Base-by-base conservation (phyloP, 1,284 basidiomycete genomes). In the Termitomyces sp. region DNA sequence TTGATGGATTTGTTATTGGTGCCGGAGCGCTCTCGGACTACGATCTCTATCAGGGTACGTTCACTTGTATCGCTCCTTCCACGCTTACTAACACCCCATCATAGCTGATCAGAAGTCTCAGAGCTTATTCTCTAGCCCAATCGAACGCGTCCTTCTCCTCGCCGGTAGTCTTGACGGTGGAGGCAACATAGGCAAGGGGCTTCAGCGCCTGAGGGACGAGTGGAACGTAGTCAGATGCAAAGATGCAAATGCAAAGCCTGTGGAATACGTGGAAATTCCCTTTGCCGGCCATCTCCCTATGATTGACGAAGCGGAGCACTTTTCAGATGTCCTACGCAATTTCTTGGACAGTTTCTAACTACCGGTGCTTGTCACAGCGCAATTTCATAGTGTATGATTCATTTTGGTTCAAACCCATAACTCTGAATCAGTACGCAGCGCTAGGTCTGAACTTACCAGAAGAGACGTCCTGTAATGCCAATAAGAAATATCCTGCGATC, bases 261-360 rank as follows among this genome's bases (percentile, higher is more conserved):
- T 72, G 5, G 57, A 66, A 28, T 73, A 67, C 55, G 62, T 60
- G n/a, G 65, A 64, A 34, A 66, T 79, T 4, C 63, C 62, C 18
- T 62, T 62, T 9, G 66, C 74, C 0, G 77, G 77, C 0, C 77
- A 79, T 65, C 60, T 79, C 6, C 77, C 77, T 0, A 78, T 79
- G 76, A 63, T 78, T 7, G 77, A 79, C 58, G 65, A 69, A 49
- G 72, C 75, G 2, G 69, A 72, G 52, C 54, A 54, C 26, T 78
- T 73, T 54, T 72, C 67, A 62, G 59, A 63, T 16, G 58, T 60
- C 30, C 56, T 74, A 26, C 56, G 56, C 3, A 47, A 39, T 3
- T 75, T 69, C 58, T 60, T 72, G 53, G 53, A 65, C 31, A 60
- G 46, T 18, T 44, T 55, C 21, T 41, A 38, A 47, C 11, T 31